These are phyloP conservation scores for Brassica napus DNA, from an alignment of 345 rosid species.

Conservation along the genomic window DNA sequence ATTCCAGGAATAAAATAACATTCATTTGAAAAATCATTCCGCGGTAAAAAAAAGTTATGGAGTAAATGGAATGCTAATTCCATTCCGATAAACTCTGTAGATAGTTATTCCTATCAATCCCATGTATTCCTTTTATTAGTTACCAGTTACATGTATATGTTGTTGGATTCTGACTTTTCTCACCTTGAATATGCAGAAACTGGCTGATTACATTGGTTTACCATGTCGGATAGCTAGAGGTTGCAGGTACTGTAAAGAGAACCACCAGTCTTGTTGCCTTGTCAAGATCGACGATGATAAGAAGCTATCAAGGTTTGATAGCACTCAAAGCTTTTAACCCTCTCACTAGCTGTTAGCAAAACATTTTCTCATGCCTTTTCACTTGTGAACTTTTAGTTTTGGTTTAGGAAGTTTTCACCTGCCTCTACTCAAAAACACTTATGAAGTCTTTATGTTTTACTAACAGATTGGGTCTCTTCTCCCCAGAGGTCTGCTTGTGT, in stretches of 20 bases:
- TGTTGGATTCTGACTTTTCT: conserved; percentile 21
- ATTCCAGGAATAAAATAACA: background rate
- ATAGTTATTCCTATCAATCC: background rate
- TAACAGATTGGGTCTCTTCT: conserved; percentile 29
- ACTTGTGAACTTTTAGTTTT: conserved; percentile 9
- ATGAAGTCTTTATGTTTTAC: conserved; percentile 13
- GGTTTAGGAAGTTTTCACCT: background rate
- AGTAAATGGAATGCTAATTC: background rate
- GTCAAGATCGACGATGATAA: conserved; percentile 82
- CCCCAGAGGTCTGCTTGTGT: conserved; percentile 33
- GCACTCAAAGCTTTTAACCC: conserved; percentile 3
- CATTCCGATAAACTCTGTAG: background rate
- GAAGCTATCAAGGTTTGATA: conserved; percentile 61
- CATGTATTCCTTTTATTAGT: background rate
- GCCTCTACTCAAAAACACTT: background rate
- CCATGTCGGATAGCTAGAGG: conserved; percentile 98
- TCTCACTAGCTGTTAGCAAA: background rate
- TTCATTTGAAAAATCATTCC: background rate
- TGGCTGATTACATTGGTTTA: conserved; percentile 91
- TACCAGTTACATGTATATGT: background rate
- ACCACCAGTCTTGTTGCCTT: conserved; percentile 89
- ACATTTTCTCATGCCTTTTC: background rate
- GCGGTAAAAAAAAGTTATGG: background rate
- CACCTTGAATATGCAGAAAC: conserved; percentile 59
- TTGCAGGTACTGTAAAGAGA: conserved; percentile 81